A percentile compares a stretch with the other conserved stretches of the same genome.
Conservation (phyloP, 2,329 filamentous ascomycete species). For the Hortaea sp. region DNA sequence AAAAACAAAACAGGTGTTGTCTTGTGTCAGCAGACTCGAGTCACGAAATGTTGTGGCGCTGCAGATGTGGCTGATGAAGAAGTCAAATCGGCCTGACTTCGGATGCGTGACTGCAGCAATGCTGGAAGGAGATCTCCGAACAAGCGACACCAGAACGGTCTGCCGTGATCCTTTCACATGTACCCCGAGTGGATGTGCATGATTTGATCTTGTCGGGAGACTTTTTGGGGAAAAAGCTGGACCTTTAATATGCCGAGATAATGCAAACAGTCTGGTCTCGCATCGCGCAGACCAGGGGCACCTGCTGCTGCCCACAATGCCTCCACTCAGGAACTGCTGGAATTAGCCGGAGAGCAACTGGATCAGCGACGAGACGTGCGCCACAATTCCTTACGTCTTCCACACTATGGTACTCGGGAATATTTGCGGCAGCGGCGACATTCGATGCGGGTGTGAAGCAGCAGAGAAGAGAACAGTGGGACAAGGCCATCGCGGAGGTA, state of each 20-base stretch:
- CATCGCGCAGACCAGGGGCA: conserved; percentile 50
- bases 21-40: too few relatives aligned
- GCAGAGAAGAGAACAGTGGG: conserved; percentile 49
- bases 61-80: too few relatives aligned
- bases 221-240: too few relatives aligned
- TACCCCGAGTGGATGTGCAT: too few relatives aligned
- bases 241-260: conserved; percentile 10
- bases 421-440: conserved; percentile 55
- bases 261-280: conserved; percentile 64
- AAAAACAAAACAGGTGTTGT: too few relatives aligned
- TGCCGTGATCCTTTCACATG: too few relatives aligned
- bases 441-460: conserved; percentile 53
- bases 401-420: conserved; percentile 58
- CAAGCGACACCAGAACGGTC: too few relatives aligned
- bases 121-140: too few relatives aligned
- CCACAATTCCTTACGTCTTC: conserved; percentile 41
- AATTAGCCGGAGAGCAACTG: conserved; percentile 42
- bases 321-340: conserved; percentile 35
- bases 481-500: conserved; percentile 48
- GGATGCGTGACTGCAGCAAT: too few relatives aligned
- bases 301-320: conserved; percentile 55
- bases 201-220: too few relatives aligned
- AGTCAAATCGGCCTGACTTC: too few relatives aligned
- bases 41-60: too few relatives aligned
- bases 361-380: conserved; percentile 40